These are phyloP conservation scores for Xerocomellus chrysenteron DNA, from an alignment of 768 basidiomycete species.

Conservation along the genomic window DNA sequence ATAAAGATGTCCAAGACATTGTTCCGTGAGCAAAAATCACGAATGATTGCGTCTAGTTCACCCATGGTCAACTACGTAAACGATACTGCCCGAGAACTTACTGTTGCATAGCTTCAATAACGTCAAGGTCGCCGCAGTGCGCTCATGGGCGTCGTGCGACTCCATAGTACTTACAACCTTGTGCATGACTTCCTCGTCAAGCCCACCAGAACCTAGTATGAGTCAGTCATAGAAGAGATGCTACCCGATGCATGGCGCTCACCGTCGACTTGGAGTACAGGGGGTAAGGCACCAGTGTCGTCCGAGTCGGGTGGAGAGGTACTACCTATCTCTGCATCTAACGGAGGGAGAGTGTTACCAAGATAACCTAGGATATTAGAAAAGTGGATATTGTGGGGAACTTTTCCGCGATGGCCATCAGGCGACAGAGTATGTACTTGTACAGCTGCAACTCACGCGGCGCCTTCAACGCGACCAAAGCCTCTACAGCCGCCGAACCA, in stretches of 20 bases:
- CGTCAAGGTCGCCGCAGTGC: constrained; percentile 6
- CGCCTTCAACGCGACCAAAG: neutral
- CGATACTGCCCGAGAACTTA: neutral
- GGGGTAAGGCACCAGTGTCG: neutral
- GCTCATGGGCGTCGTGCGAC: neutral
- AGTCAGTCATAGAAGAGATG: neutral
- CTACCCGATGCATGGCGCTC: neutral
- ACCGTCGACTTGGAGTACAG: neutral
- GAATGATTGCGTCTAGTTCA: neutral
- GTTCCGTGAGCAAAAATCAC: neutral
- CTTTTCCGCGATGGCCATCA: neutral
- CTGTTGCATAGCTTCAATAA: constrained; percentile 11
- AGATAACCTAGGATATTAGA: constrained; percentile 6
- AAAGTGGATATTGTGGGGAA: neutral
- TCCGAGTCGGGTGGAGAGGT: neutral
- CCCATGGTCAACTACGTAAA: neutral
- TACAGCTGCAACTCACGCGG: neutral
- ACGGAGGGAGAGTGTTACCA: neutral
- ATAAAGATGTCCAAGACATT: neutral
- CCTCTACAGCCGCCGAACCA: constrained; percentile 7
- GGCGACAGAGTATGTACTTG: neutral
- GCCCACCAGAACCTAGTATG: neutral
- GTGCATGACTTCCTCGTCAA: neutral
- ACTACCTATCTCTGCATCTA: constrained; percentile 1
- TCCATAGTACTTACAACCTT: neutral